Percentiles rank a stretch among this genome's conserved stretches.
phyloP scores from a whole-genome alignment of 768 basidiomycete species.

The Trametes villosa region DNA sequence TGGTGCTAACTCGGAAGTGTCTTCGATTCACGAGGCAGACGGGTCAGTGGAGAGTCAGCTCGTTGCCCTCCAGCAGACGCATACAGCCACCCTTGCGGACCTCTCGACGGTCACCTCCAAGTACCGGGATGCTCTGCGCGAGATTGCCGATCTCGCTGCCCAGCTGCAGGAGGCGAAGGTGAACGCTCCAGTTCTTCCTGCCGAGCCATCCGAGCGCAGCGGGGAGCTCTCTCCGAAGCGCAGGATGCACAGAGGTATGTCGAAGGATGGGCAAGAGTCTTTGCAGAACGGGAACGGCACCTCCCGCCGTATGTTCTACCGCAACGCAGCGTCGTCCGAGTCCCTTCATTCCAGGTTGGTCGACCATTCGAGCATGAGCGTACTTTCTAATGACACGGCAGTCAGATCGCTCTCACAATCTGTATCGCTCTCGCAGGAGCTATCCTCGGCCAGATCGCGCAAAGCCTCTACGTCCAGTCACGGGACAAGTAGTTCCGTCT shows the following conservation, averaged over 20 bases:
- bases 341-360: conserved; percentile 84
- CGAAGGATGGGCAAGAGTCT: conserved; percentile 52
- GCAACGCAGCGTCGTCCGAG: conserved; percentile 81
- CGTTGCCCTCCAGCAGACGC: conserved; percentile 76
- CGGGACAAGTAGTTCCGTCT: conserved; percentile 68
- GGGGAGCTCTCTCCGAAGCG: conserved; percentile 55
- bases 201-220: conserved; percentile 49
- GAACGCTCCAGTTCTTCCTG: conserved; percentile 46
- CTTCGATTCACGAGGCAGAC: conserved; percentile 37
- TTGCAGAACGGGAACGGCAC: conserved; percentile 51
- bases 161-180: conserved; percentile 89
- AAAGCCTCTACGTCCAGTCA: conserved; percentile 80
- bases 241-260: conserved; percentile 54
- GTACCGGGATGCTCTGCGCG: conserved; percentile 86
- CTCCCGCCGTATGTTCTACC: conserved; percentile 87
- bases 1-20: conserved; percentile 24
- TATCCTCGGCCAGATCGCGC: conserved; percentile 86
- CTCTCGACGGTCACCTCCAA: conserved; percentile 78
- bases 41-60: conserved; percentile 63
- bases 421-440: conserved; percentile 96
- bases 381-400: conserved; percentile 24
- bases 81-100: conserved; percentile 79
- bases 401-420: conserved; percentile 89
- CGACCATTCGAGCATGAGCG: conserved; percentile 16
- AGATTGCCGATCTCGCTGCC: conserved; percentile 92